Percentiles rank a stretch among this genome's conserved stretches.
phyloP scores from a whole-genome alignment of 805 yeast species.

The Ogataea siamensis region DNA sequence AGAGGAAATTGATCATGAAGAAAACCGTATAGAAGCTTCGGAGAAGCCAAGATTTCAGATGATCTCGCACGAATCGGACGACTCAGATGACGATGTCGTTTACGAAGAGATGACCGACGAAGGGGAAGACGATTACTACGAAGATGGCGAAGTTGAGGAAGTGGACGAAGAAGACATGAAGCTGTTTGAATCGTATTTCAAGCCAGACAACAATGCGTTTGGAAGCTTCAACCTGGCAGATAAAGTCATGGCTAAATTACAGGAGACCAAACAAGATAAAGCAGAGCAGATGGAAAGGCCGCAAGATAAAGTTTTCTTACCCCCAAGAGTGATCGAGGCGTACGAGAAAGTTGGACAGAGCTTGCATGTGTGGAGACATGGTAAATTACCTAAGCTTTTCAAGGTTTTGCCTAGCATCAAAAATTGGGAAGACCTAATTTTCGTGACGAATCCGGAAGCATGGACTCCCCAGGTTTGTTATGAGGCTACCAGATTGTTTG shows the following conservation, averaged over 20 bases:
- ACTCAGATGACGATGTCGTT: slow-evolving; percentile 30
- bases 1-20: slow-evolving; percentile 79
- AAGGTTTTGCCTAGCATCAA: slow-evolving; percentile 89
- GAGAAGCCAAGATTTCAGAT: slow-evolving; percentile 30
- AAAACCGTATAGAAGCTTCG: slow-evolving; percentile 32
- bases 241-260: slow-evolving; percentile 85
- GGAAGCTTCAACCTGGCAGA: slow-evolving; percentile 78
- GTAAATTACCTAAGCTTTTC: slow-evolving; percentile 93
- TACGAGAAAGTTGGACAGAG: slow-evolving; percentile 89
- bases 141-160: slow-evolving; percentile 55
- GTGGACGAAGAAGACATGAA: slow-evolving; percentile 82
- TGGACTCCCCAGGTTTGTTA: slow-evolving; percentile 97
- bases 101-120: slow-evolving; percentile 35
- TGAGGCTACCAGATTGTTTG: slow-evolving; percentile 93
- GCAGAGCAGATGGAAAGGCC: slow-evolving; percentile 37
- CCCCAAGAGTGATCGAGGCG: slow-evolving; percentile 95
- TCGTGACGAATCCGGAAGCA: slow-evolving; percentile 84
- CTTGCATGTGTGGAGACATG: slow-evolving; percentile 86
- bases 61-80: slow-evolving; percentile 37
- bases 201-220: slow-evolving; percentile 31
- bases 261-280: slow-evolving; percentile 51
- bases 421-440: slow-evolving; percentile 94
- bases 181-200: slow-evolving; percentile 75
- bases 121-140: slow-evolving; percentile 39
- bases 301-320: slow-evolving; percentile 76